Conservation (phyloP, 2,329 filamentous ascomycete genomes). For the Plectosphaerella plurivora region DNA sequence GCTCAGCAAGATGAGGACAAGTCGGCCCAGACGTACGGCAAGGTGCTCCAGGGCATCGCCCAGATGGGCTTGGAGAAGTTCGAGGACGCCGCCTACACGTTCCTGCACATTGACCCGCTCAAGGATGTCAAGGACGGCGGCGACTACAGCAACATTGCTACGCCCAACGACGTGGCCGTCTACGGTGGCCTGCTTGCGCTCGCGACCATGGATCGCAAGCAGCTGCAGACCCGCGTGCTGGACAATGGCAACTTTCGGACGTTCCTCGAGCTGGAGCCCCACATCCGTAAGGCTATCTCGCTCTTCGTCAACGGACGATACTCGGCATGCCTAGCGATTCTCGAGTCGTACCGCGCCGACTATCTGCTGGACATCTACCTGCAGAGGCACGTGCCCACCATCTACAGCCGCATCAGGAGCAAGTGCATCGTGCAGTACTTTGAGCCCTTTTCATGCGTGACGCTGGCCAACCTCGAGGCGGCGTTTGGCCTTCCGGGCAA, state of each 20-base stretch:
- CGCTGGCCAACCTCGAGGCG: constrained; percentile 69
- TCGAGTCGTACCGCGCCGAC: constrained; percentile 77
- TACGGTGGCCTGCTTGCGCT: constrained; percentile 90
- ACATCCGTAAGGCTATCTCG: constrained; percentile 84
- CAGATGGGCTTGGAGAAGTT: constrained; percentile 42
- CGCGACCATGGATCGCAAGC: constrained; percentile 77
- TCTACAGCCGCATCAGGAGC: constrained; percentile 74
- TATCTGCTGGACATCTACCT: constrained; percentile 90
- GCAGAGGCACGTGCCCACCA: constrained; percentile 62
- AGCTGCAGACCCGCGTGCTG: constrained; percentile 71
- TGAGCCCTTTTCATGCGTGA: constrained; percentile 83
- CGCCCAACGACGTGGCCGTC: constrained; percentile 82
- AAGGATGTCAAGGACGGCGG: constrained; percentile 13
- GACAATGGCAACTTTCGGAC: constrained; percentile 77
- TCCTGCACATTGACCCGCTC: constrained; percentile 55
- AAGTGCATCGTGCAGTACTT: constrained; percentile 96
- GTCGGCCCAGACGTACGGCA: constrained; percentile 45
- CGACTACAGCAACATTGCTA: constrained; percentile 68
- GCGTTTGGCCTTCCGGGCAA: constrained; percentile 65
- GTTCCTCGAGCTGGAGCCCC: constrained; percentile 88
- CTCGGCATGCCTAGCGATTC: constrained; percentile 73
- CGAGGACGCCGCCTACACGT: constrained; percentile 63
- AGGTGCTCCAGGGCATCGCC: constrained; percentile 47
- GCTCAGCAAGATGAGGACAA: constrained; percentile 43
- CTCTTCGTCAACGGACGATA: constrained; percentile 92